Base-by-base conservation (phyloP, 2,329 filamentous ascomycete species). In the Emmonsiellopsis sp. region DNA sequence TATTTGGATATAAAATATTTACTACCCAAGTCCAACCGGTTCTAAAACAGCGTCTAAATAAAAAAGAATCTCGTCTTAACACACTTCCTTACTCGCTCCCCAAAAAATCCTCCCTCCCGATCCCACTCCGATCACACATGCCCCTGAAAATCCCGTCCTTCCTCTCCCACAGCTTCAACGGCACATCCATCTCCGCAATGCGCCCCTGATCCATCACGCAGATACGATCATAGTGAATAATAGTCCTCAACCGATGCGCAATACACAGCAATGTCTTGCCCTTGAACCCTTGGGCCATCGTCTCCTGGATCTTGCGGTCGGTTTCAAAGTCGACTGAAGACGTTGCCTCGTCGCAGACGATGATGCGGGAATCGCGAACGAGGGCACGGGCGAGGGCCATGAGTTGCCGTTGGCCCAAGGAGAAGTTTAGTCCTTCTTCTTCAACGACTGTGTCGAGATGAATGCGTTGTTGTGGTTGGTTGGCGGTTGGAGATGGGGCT, bases 331-430 rank as follows among this genome's bases (percentile, higher is more conserved):
- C 92, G 7, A 97, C 91, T 0, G 83, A 87, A 1, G 85, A 89
- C 0, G 93, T 98, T 1, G 93, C 93, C 71, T 98, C 93, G 74
- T 98, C 93, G 70, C 92, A 96, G 49, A 98, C 85, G 62, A 97
- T 96, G 71, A 97, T 96, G 62, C 87, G 89, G 0, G 85, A 87
- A 43, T 85, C 83, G 38, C 92, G 84, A 4, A 97, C 92, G 2
- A 98, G 81, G 0, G 93, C 93, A 0, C 93, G 84, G 0, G 91
- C 91, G 1, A 98, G 79, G 1, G 93, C 93, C 87, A 97, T 95
- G 48, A 97, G 81, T 70, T 97, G 93, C 2, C 93, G 83, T 73
- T 97, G 92, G 6, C 92, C 92, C 8, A 97, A 84, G 0, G 89
- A 95, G 76, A 95, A 96, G 71, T 97, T 97, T 57, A 95, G 79